A percentile compares a stretch with the other conserved stretches of the same genome.
Conservation (phyloP, 345 rosid species). For the Mallotus nudiflorus region DNA sequence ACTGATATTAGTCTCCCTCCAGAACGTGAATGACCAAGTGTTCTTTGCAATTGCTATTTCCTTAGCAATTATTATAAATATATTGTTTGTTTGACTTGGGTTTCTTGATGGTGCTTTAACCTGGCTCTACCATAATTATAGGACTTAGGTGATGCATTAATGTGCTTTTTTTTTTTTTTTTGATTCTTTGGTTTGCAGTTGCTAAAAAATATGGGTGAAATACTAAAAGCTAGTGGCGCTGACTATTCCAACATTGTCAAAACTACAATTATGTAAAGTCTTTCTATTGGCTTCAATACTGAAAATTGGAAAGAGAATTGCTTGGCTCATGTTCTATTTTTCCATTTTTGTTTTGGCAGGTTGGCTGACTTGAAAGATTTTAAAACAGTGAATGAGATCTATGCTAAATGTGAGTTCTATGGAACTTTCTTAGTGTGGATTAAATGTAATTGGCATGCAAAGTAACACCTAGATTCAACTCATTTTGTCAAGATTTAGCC, state of each 20-base stretch:
- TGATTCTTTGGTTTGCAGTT: slow-evolving; percentile 31
- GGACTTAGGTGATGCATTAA: background rate
- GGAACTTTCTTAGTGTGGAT: background rate
- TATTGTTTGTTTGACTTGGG: background rate
- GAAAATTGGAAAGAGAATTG: background rate
- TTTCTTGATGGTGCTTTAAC: background rate
- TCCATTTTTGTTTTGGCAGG: slow-evolving; percentile 44
- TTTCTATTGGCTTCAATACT: background rate
- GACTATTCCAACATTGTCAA: slow-evolving; percentile 56
- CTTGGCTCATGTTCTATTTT: slow-evolving; percentile 1
- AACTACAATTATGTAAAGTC: slow-evolving; percentile 60
- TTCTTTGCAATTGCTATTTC: background rate
- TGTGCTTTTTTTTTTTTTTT: background rate
- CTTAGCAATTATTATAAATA: background rate
- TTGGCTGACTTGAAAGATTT: slow-evolving; percentile 89
- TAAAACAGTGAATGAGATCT: slow-evolving; percentile 92
- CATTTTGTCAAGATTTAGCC: background rate
- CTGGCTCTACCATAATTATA: background rate
- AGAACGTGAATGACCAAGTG: background rate
- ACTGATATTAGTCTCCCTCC: background rate
- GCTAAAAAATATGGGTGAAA: slow-evolving; percentile 64
- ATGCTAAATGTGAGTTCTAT: slow-evolving; percentile 85
- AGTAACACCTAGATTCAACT: background rate
- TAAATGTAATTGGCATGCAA: background rate
- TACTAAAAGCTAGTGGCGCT: slow-evolving; percentile 58